Percentiles rank a stretch among this genome's conserved stretches.
phyloP scores from a whole-genome alignment of 176 grass and related monocot species.

The Musa beccarii region DNA sequence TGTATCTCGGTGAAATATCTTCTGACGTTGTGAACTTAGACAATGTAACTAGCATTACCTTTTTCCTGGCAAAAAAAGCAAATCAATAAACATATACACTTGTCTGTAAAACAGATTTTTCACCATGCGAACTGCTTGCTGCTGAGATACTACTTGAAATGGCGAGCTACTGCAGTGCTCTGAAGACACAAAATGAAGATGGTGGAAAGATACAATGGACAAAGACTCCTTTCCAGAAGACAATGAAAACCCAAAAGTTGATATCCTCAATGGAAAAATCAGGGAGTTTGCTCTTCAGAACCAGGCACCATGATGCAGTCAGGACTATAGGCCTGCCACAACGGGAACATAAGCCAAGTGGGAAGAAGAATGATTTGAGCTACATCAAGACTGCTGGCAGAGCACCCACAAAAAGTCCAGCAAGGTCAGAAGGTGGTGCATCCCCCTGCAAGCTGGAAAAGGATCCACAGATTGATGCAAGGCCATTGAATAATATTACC shows the following conservation, averaged over 20 bases:
- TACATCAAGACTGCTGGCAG: constrained; percentile 45
- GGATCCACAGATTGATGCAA: constrained; percentile 22
- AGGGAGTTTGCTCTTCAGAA: constrained; percentile 35
- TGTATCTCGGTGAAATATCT: background rate
- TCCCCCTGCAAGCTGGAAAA: constrained; percentile 40
- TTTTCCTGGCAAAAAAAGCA: background rate
- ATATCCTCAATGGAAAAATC: constrained; percentile 43
- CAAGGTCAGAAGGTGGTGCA: constrained; percentile 35
- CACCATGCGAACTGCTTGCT: constrained; percentile 32
- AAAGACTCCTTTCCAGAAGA: constrained; percentile 62
- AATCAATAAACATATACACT: constrained; percentile 1
- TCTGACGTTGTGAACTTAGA: background rate
- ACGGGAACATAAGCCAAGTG: constrained; percentile 38
- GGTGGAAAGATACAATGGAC: constrained; percentile 52
- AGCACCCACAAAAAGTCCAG: constrained; percentile 58
- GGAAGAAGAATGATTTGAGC: constrained; percentile 48
- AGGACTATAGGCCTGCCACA: constrained; percentile 31
- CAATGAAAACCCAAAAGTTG: constrained; percentile 57
- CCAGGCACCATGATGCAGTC: constrained; percentile 46
- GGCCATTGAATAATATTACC: constrained; percentile 44
- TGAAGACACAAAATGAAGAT: constrained; percentile 31
- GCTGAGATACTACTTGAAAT: constrained; percentile 86
- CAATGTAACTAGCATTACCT: background rate
- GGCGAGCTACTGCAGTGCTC: constrained; percentile 26
- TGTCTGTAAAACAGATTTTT: constrained; percentile 26